A percentile compares a stretch with the other conserved stretches of the same genome.
Evolutionary conservation across 805 yeast species (phyloP).

Genomic region (Metschnikowia santaceciliae): DNA sequence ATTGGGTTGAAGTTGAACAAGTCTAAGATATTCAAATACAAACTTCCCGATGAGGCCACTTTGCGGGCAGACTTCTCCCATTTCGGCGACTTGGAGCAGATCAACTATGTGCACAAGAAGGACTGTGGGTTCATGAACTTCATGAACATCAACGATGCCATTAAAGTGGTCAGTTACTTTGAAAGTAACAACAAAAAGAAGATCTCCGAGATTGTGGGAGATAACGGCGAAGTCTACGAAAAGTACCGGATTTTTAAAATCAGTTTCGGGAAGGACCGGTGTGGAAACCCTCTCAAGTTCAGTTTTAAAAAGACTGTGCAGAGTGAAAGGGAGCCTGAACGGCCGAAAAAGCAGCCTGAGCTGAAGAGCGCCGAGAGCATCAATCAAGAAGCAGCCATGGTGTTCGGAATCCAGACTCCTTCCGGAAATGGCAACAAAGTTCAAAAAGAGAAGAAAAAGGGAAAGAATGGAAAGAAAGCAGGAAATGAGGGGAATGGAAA

Average conservation of each 20-base stretch:
- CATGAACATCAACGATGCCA: conserved; percentile 58
- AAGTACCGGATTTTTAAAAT: conserved; percentile 55
- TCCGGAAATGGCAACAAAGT: background rate
- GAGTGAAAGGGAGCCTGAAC: conserved; percentile 13
- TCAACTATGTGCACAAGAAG: conserved; percentile 63
- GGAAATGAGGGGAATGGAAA: background rate
- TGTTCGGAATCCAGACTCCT: conserved; percentile 39
- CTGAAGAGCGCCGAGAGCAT: conserved; percentile 3
- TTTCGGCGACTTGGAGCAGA: conserved; percentile 74
- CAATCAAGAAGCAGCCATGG: conserved; percentile 39
- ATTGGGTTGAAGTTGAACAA: conserved; percentile 49
- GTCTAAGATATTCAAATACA: conserved; percentile 11
- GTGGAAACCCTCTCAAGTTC: conserved; percentile 69
- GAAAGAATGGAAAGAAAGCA: background rate
- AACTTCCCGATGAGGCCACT: conserved; percentile 40
- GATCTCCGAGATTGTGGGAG: conserved; percentile 37
- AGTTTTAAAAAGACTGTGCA: conserved; percentile 37
- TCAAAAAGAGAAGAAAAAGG: background rate
- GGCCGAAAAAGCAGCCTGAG: background rate
- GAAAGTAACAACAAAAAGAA: conserved; percentile 29
- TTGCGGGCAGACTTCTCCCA: conserved; percentile 56
- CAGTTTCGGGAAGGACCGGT: conserved; percentile 73
- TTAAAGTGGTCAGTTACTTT: conserved; percentile 58
- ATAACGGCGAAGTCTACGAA: conserved; percentile 30
- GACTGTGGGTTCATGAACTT: conserved; percentile 77